Percentiles rank a stretch among this genome's conserved stretches.
These are phyloP conservation scores for Tetradesmus lagerheimii DNA, from an alignment of 139 green algal genomes.

Conservation along the genomic window DNA sequence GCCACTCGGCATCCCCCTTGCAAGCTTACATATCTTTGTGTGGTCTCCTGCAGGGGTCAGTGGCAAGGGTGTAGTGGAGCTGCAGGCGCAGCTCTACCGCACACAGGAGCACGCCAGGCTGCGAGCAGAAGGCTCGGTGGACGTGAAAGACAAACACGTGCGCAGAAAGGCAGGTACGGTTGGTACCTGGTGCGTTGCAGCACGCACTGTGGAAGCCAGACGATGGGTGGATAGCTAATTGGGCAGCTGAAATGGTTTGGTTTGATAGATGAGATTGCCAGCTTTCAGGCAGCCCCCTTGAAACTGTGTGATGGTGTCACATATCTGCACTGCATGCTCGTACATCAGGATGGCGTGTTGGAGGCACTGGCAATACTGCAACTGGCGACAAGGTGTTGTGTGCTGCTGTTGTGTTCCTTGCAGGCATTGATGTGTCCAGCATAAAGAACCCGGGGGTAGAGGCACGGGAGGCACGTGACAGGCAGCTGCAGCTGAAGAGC, in stretches of 20 bases:
- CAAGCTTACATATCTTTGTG: neutral
- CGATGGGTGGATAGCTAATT: no score
- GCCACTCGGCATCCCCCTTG: neutral
- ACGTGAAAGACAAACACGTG: conserved; percentile 44
- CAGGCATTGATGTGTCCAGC: conserved; percentile 63
- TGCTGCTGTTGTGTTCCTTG: neutral
- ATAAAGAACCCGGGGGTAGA: conserved; percentile 79
- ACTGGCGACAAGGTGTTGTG: neutral
- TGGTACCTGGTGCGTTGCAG: no score
- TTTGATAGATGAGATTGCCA: no score
- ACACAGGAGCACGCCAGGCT: conserved; percentile 71
- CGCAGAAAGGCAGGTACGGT: conserved; percentile 39
- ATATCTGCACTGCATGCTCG: neutral
- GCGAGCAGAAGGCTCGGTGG: conserved; percentile 54
- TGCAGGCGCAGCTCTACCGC: conserved; percentile 83
- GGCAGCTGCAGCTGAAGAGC: conserved; percentile 69
- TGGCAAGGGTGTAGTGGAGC: conserved; percentile 71
- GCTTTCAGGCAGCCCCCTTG: no score
- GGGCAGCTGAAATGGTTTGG: no score
- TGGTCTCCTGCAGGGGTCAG: conserved; percentile 65
- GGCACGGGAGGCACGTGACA: conserved; percentile 69
- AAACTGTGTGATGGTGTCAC: no score
- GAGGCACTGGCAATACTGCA: neutral
- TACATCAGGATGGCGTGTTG: no score
- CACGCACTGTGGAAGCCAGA: no score